Evolutionary conservation across 2,329 filamentous ascomycete species (phyloP).

Genomic region (Graphiopsis chlorocephala): DNA sequence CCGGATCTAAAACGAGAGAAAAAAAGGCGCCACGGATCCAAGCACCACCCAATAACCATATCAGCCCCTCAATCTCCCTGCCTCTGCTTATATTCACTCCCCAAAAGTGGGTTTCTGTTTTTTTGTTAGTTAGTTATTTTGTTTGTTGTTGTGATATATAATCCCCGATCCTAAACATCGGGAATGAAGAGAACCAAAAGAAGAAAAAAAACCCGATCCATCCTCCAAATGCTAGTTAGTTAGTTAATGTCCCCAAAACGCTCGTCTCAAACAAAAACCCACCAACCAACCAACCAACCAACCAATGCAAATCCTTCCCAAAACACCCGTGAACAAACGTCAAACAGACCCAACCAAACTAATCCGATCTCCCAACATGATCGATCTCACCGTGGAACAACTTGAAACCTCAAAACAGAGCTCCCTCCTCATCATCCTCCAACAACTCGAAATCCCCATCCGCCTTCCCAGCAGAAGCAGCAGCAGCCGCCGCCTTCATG

Average conservation of each 20-base stretch:
- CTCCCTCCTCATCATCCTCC: constrained; percentile 10
- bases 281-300: no score
- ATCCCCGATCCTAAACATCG: no score
- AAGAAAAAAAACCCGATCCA: no score
- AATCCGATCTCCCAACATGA: neutral
- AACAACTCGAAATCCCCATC: constrained; percentile 4
- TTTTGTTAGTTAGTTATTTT: no score
- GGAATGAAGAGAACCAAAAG: no score
- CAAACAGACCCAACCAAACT: neutral
- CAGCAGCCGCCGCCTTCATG: neutral
- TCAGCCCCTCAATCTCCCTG: neutral
- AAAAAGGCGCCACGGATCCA: no score
- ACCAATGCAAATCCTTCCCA: neutral
- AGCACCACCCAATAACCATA: neutral
- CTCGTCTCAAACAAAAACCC: neutral
- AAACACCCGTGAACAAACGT: neutral
- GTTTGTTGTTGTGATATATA: no score
- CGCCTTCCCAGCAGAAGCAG: neutral
- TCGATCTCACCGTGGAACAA: neutral
- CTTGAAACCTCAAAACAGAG: neutral
- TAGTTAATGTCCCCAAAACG: no score
- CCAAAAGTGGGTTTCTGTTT: no score
- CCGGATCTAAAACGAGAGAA: neutral
- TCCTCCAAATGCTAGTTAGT: neutral
- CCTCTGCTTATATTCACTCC: neutral